A percentile compares a stretch with the other conserved stretches of the same genome.
Conservation (phyloP, 2,329 filamentous ascomycete genomes). For the Incumbomyces delicatus region DNA sequence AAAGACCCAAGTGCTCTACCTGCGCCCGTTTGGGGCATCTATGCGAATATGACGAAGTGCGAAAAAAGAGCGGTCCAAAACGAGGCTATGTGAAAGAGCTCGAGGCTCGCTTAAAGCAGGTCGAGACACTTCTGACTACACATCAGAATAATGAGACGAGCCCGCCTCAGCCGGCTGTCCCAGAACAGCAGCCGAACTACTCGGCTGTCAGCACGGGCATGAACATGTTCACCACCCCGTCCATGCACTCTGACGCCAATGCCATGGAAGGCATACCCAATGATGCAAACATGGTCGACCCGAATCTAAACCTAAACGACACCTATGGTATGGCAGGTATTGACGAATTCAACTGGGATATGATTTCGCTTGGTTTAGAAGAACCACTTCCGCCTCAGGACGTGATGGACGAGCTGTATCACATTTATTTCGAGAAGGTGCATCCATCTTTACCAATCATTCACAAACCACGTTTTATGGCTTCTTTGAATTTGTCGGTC, state of each 20-base stretch:
- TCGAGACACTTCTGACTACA: constrained; percentile 20
- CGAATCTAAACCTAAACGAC: constrained; percentile 10
- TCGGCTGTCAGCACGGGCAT: neutral
- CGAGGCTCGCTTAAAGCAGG: constrained; percentile 62
- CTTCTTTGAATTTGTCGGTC: constrained; percentile 81
- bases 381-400: constrained; percentile 71
- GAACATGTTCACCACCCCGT: constrained; percentile 4
- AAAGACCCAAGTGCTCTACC: constrained; percentile 75
- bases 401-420: constrained; percentile 78
- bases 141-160: neutral
- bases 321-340: constrained; percentile 21
- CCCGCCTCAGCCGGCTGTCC: constrained; percentile 11
- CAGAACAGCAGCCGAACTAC: constrained; percentile 16
- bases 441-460: constrained; percentile 81
- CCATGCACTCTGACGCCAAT: neutral
- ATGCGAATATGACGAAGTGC: constrained; percentile 83
- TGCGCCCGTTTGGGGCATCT: constrained; percentile 78
- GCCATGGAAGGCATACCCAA: neutral
- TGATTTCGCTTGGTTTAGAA: constrained; percentile 71
- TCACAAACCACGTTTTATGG: constrained; percentile 76
- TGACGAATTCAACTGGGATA: constrained; percentile 64
- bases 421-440: constrained; percentile 83
- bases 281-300: constrained; percentile 11
- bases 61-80: constrained; percentile 90
- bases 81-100: constrained; percentile 88